Conservation (phyloP, 345 rosid species). For the Anastatica hierochuntica region DNA sequence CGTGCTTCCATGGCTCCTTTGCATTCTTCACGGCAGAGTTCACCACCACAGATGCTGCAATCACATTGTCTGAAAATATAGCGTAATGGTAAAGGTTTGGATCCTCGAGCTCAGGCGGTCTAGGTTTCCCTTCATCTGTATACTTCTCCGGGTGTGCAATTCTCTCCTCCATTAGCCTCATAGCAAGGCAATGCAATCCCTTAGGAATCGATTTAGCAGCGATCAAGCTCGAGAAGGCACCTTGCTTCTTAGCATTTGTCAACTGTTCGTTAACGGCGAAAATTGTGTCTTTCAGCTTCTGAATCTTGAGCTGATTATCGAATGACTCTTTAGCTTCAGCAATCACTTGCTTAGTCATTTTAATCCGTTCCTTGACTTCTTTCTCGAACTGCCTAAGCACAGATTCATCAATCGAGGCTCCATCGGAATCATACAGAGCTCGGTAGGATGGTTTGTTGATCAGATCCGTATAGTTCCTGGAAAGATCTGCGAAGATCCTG, state of each 20-base stretch:
- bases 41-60: constrained; percentile 93
- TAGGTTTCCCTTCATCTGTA: constrained; percentile 59
- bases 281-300: constrained; percentile 84
- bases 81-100: no score
- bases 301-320: constrained; percentile 91
- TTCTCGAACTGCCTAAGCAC: constrained; percentile 70
- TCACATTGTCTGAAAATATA: constrained; percentile 85
- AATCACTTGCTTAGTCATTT: constrained; percentile 75
- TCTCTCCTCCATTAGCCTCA: constrained; percentile 96
- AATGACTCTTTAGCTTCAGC: constrained; percentile 90
- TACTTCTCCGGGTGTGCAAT: constrained; percentile 81
- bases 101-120: constrained; percentile 60
- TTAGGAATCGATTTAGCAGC: constrained; percentile 95
- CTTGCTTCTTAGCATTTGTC: constrained; percentile 88
- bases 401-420: constrained; percentile 53
- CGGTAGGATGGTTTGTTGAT: constrained; percentile 55
- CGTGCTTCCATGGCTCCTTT: constrained; percentile 86
- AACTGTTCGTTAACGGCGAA: constrained; percentile 84
- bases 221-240: constrained; percentile 87
- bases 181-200: constrained; percentile 84
- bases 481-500: constrained; percentile 78
- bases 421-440: constrained; percentile 55
- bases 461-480: constrained; percentile 75
- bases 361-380: constrained; percentile 93
- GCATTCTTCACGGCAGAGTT: constrained; percentile 95